Evolutionary conservation across 306 rosid genomes (phyloP).

Genomic region (Castanea mollissima): DNA sequence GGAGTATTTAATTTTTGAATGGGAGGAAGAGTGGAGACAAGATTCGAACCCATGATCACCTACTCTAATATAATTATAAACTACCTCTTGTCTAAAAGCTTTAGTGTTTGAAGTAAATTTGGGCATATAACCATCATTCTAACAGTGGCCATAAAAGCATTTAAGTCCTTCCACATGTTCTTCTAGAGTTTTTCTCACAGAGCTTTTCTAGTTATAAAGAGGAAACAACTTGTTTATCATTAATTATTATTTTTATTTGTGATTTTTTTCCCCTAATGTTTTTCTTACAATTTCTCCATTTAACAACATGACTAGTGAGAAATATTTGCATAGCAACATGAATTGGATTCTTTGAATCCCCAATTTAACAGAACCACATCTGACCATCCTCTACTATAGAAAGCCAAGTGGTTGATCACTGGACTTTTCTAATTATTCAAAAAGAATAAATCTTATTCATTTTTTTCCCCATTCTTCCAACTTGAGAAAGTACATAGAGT

Average conservation of each 20-base stretch:
- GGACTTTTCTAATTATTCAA: background rate
- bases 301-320: background rate
- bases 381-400: background rate
- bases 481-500: background rate
- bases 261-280: too few species aligned
- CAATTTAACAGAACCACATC: background rate
- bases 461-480: background rate
- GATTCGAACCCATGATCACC: too few species aligned
- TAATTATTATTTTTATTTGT: background rate
- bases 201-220: background rate
- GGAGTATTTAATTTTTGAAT: too few species aligned
- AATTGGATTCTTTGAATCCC: background rate
- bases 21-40: too few species aligned
- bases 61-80: too few species aligned
- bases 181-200: background rate
- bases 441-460: background rate
- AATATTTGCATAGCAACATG: background rate
- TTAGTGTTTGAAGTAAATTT: too few species aligned
- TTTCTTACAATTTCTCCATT: background rate
- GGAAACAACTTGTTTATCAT: slow-evolving; percentile 6
- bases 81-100: too few species aligned
- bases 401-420: background rate
- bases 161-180: background rate
- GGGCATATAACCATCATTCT: too few species aligned
- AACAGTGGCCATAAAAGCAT: background rate